Evolutionary conservation across 2,329 filamentous ascomycete species (phyloP), one percentile per base, ranked within the genome.

Genomic region (Aspergillus persii): DNA sequence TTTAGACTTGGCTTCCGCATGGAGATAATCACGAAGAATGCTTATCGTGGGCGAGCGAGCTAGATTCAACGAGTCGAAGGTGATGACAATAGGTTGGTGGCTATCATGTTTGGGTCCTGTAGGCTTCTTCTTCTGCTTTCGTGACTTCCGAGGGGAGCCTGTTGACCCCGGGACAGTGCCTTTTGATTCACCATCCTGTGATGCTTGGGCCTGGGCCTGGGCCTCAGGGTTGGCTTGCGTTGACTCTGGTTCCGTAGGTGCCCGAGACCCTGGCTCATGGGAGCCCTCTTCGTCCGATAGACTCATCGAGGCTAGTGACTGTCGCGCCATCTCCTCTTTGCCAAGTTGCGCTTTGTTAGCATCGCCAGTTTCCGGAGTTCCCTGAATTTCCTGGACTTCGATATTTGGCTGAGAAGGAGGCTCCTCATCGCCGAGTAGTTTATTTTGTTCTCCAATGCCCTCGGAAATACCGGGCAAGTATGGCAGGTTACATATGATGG

Each of bases 401-500:
- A 50, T 61, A 15, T 63, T 60, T 7, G 65, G 48, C 12, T 47
- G 62, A 41, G 54, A 33, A 15, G 63, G 59, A 8, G 50, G 26
- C 36, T 61, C 58, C 44, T 66, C 59, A 26, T 59, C 53, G 15
- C 48, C 55, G 27, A 54, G 23, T 7, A 59, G 46, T 12, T 41
- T 41, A 15, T 57, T 54, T 46, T 61, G 7, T 56, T 61, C 58
- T 27, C 51, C 39, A 18, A 23, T 41, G 2, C 56, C 50, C 8
- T 60, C 60, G 8, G 54, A 31, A 11, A 63, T 61, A 7, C 77
- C 73, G 31, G 68, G 65, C n/a, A 95, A 80, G 54, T 83, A 87
- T 3, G 86, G 84, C 2, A 94, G 83, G 69, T 99, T 96, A 83
- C 92, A 96, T 54, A 99, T 94, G 57, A 99, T 94, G 12, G 92